Conservation (phyloP, 164 flowering plant species). For the Hamamelis virginiana region DNA sequence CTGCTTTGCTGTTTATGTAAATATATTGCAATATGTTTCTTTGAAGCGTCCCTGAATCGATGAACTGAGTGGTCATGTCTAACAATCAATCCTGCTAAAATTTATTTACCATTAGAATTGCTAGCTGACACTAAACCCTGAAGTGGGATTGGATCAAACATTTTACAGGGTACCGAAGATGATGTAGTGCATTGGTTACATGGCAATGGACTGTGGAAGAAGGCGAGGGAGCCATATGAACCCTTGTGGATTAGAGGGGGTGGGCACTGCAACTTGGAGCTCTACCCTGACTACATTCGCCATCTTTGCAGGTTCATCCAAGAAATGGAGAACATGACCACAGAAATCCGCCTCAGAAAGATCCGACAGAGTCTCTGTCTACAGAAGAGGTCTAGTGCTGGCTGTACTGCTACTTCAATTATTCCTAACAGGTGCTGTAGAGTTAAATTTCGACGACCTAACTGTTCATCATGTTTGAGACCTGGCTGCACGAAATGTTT, state of each 20-base stretch:
- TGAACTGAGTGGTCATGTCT: not conserved
- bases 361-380: conserved; percentile 46
- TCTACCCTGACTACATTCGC: conserved; percentile 89
- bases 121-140: not conserved
- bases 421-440: conserved; percentile 38
- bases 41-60: not conserved
- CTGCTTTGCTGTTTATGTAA: not conserved
- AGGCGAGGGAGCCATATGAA: conserved; percentile 82
- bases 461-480: conserved; percentile 31
- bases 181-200: conserved; percentile 91
- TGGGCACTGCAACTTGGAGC: conserved; percentile 94
- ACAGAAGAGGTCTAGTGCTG: conserved; percentile 16
- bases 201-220: conserved; percentile 80
- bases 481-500: conserved; percentile 16
- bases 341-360: conserved; percentile 60
- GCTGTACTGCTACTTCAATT: conserved; percentile 8
- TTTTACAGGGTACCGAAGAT: conserved; percentile 87
- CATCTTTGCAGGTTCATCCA: conserved; percentile 69
- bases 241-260: conserved; percentile 97
- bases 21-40: not conserved
- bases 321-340: conserved; percentile 82
- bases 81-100: not conserved
- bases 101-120: not conserved
- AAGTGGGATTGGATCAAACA: conserved; percentile 7
- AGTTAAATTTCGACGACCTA: conserved; percentile 36